A percentile compares a stretch with the other conserved stretches of the same genome.
Conservation (phyloP, 352 stramenopile genomes). For the Phytophthora agathidicida region DNA sequence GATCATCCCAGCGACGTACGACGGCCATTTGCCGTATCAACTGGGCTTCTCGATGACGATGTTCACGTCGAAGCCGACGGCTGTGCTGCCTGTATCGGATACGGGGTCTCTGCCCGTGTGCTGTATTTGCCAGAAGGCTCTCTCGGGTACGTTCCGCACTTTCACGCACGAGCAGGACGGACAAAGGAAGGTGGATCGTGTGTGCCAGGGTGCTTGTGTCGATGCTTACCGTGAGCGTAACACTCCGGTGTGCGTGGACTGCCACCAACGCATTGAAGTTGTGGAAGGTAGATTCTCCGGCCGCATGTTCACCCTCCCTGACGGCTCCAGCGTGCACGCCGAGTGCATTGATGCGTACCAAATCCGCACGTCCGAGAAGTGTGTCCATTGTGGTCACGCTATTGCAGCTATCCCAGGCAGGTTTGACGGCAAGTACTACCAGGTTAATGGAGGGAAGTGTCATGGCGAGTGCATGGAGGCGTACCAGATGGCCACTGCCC, state of each 20-base stretch:
- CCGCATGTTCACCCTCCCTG: conserved; percentile 78
- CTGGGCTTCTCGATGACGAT: conserved; percentile 61
- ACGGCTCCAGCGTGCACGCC: conserved; percentile 78
- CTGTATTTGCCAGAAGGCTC: conserved; percentile 66
- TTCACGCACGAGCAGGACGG: conserved; percentile 66
- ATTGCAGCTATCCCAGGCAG: conserved; percentile 76
- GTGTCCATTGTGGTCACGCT: conserved; percentile 75
- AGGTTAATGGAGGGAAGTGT: conserved; percentile 75
- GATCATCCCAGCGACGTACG: conserved; percentile 73
- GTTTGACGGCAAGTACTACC: conserved; percentile 86
- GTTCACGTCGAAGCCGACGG: conserved; percentile 68
- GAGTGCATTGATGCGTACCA: conserved; percentile 90
- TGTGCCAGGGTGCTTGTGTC: conserved; percentile 80
- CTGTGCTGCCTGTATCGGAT: conserved; percentile 64
- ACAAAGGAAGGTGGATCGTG: conserved; percentile 66
- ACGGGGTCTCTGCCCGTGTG: conserved; percentile 66
- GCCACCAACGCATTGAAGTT: conserved; percentile 76
- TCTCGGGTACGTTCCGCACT: conserved; percentile 70
- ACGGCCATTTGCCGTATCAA: conserved; percentile 57
- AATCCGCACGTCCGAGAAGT: conserved; percentile 82
- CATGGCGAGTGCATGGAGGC: conserved; percentile 87
- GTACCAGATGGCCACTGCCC: conserved; percentile 72
- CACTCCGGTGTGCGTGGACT: conserved; percentile 79
- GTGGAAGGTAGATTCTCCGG: conserved; percentile 79
- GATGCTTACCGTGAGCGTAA: conserved; percentile 76